Base-by-base conservation (phyloP, 371 early-diverging fungal genomes). In the Funneliformis caledonium region DNA sequence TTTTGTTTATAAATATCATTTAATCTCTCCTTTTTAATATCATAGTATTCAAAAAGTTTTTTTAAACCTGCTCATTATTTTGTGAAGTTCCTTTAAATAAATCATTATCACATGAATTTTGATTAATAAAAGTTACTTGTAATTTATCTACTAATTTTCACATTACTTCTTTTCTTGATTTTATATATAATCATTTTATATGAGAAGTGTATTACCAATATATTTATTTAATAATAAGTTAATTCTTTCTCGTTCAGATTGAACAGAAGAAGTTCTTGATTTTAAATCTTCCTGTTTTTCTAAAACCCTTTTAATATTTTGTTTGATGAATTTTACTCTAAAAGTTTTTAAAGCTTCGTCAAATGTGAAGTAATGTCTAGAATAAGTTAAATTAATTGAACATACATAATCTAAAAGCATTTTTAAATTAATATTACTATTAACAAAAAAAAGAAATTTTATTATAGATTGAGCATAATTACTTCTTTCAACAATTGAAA, bases 391-490 rank as follows among this genome's bases (percentile, higher is more conserved):
- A 56, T 73, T 73, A 33, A 73, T 52, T n/a, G 74, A 73, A 10
- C 19, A 22, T 10, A 48, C 22, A 19, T 45, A 10, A 22, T 48
- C 11, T 14, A 73, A 48, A 8, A 73, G 37, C n/a, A 42, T 48
- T 0, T 48, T 48, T 52, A 73, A 56, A 2, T 2, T 31, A 12
- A 1, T 14, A 56, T 73, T 2, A 26, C 50, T 42, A 2, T 45
- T 3, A 19, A 73, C 4, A 50, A 52, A 47, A 22, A 0, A 19
- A 16, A 73, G 1, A 73, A 50, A 73, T 26, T 47, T 16, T 9
- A 26, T 73, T 26, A 31, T 22, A 52, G 73, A 73, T 26, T 73
- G 4, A n/a, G 74, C 26, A n/a, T 73, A 73, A 31, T 73, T 73
- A 12, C 47, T 52, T 16, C 52, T 42, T 16, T 52, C 56, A n/a